Conservation (phyloP, 2,329 filamentous ascomycete species). For the Gaeumannomyces tritici region DNA sequence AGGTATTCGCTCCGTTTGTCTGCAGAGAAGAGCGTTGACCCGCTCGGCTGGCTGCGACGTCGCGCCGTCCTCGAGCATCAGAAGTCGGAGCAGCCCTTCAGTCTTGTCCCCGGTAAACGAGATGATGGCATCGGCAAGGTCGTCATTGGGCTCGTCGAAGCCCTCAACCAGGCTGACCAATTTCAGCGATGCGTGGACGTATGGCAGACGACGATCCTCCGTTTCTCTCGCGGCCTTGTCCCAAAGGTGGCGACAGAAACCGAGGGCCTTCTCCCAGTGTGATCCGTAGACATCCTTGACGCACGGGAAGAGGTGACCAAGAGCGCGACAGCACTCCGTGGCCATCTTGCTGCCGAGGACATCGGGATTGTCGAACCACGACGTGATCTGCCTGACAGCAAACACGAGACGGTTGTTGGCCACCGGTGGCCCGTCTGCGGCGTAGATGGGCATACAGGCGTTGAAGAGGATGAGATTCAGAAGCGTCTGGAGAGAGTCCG, state of each 20-base stretch:
- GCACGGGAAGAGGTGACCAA: constrained; percentile 57
- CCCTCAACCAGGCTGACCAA: constrained; percentile 55
- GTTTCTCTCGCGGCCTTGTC: constrained; percentile 30
- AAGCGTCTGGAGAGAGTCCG: constrained; percentile 32
- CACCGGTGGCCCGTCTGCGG: constrained; percentile 41
- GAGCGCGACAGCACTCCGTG: constrained; percentile 42
- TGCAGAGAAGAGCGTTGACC: constrained; percentile 64
- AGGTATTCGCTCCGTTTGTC: constrained; percentile 57
- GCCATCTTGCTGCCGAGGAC: constrained; percentile 32
- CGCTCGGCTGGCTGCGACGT: constrained; percentile 60
- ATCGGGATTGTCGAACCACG: constrained; percentile 52
- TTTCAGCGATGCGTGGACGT: constrained; percentile 63
- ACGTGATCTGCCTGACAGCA: constrained; percentile 67
- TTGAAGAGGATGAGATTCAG: constrained; percentile 44
- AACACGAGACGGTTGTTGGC: constrained; percentile 68
- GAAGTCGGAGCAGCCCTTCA: constrained; percentile 49
- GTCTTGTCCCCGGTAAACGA: constrained; percentile 48
- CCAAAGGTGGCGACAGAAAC: constrained; percentile 51
- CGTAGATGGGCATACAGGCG: constrained; percentile 40
- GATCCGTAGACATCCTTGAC: constrained; percentile 79
- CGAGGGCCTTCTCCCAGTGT: constrained; percentile 65
- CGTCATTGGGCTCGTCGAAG: constrained; percentile 71
- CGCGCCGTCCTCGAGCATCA: constrained; percentile 40
- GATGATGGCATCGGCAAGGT: constrained; percentile 66
- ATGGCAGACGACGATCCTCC: constrained; percentile 43